Conservation (phyloP, 164 flowering plant species). For the Taxillus chinensis region DNA sequence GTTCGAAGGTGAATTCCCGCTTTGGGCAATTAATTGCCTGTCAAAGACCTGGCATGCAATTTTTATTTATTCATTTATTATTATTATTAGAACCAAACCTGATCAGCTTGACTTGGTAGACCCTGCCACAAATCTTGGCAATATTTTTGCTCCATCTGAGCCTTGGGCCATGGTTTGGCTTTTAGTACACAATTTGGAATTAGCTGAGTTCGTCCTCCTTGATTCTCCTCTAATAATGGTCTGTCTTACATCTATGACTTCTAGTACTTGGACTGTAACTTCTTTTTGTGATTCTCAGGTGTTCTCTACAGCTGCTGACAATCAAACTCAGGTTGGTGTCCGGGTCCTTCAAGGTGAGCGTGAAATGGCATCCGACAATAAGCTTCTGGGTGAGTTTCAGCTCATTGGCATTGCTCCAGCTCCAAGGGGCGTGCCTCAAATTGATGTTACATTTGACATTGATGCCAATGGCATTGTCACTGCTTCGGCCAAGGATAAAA, state of each 20-base stretch:
- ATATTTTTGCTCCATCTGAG: too few species aligned
- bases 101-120: too few species aligned
- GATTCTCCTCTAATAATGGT: background rate
- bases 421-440: constrained; percentile 62
- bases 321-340: constrained; percentile 70
- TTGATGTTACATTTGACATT: constrained; percentile 61
- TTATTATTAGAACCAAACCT: too few species aligned
- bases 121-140: too few species aligned
- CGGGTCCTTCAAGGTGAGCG: constrained; percentile 71
- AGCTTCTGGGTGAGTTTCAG: constrained; percentile 58
- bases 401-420: constrained; percentile 68
- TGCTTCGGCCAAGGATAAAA: constrained; percentile 67
- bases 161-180: background rate
- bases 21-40: too few species aligned
- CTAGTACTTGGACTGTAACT: background rate
- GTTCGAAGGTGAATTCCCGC: too few species aligned
- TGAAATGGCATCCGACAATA: constrained; percentile 67
- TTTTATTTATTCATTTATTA: too few species aligned
- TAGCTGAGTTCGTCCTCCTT: background rate
- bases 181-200: background rate
- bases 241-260: too few species aligned
- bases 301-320: constrained; percentile 84
- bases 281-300: constrained; percentile 26
- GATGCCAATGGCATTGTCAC: constrained; percentile 69
- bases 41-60: too few species aligned